A percentile compares a stretch with the other conserved stretches of the same genome.
Evolutionary conservation across 1,284 basidiomycete genomes (phyloP).

Genomic region (Moniliophthora roreri): DNA sequence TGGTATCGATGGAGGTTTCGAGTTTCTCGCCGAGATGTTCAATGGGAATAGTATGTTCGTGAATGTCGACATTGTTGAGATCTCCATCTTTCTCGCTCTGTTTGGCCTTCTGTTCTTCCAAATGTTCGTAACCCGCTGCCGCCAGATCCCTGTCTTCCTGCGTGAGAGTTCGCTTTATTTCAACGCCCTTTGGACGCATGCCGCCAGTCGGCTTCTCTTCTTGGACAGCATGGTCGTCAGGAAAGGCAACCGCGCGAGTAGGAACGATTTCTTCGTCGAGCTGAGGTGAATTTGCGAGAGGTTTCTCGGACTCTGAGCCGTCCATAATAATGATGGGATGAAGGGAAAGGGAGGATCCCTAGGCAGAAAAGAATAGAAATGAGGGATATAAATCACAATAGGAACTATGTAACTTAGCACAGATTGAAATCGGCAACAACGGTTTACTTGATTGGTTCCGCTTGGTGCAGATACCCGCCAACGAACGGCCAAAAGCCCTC

Average conservation of each 20-base stretch:
- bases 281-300: neutral
- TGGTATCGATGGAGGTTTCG: slow-evolving; percentile 50
- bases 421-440: neutral
- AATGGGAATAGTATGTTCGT: slow-evolving; percentile 52
- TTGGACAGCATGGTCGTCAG: neutral
- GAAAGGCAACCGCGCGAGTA: slow-evolving; percentile 1
- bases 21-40: slow-evolving; percentile 39
- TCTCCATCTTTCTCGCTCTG: slow-evolving; percentile 29
- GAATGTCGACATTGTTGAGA: slow-evolving; percentile 48
- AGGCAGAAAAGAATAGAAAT: too few species aligned
- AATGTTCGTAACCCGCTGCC: slow-evolving; percentile 66
- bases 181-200: slow-evolving; percentile 33
- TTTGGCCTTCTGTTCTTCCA: slow-evolving; percentile 44
- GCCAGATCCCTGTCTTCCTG: slow-evolving; percentile 66
- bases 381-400: neutral
- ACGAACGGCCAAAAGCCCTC: slow-evolving; percentile 6
- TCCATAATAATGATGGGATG: neutral
- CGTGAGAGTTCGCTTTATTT: slow-evolving; percentile 63
- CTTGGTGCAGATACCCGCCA: too few species aligned
- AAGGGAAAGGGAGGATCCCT: too few species aligned
- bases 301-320: neutral
- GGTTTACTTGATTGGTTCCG: neutral
- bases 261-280: neutral
- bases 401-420: neutral
- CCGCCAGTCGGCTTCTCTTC: neutral